Evolutionary conservation across 2,329 filamentous ascomycete species (phyloP).

Genomic region (Epichloe brachyelytri): DNA sequence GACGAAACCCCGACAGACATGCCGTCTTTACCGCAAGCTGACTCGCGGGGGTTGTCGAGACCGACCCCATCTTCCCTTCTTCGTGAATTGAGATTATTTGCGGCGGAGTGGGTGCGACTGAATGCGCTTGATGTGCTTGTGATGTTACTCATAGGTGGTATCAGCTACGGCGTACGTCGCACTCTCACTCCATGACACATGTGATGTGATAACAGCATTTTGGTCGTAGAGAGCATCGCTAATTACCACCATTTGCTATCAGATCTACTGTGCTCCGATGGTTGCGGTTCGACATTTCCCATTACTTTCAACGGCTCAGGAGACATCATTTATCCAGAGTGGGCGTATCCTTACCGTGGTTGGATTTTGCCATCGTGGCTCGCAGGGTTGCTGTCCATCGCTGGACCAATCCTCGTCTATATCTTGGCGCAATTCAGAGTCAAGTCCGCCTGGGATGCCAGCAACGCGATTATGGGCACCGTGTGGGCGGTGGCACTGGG

Average conservation of each 20-base stretch:
- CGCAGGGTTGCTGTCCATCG: conserved; percentile 40
- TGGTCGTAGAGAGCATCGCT: neutral
- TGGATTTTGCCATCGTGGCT: conserved; percentile 49
- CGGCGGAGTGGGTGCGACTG: conserved; percentile 39
- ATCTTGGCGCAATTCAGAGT: conserved; percentile 45
- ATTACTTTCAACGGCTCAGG: conserved; percentile 43
- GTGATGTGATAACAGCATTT: too few relatives aligned
- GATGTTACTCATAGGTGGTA: conserved; percentile 37
- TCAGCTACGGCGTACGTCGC: conserved; percentile 18
- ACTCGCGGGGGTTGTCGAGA: conserved; percentile 1
- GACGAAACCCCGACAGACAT: conserved; percentile 6
- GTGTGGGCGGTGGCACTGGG: conserved; percentile 46
- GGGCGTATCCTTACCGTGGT: conserved; percentile 50
- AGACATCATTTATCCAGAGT: conserved; percentile 49
- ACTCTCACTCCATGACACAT: too few relatives aligned
- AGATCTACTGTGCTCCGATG: conserved; percentile 42
- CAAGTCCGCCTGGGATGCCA: conserved; percentile 43
- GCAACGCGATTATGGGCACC: conserved; percentile 49
- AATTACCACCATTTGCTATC: neutral
- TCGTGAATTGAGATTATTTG: conserved; percentile 11
- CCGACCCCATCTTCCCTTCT: neutral
- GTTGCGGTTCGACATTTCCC: conserved; percentile 47
- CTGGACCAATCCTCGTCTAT: conserved; percentile 45
- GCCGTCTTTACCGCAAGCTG: conserved; percentile 9
- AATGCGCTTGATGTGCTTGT: conserved; percentile 47